A percentile compares a stretch with the other conserved stretches of the same genome.
phyloP scores from a whole-genome alignment of 1,284 basidiomycete species.

The Ceratobasidium theobromae region DNA sequence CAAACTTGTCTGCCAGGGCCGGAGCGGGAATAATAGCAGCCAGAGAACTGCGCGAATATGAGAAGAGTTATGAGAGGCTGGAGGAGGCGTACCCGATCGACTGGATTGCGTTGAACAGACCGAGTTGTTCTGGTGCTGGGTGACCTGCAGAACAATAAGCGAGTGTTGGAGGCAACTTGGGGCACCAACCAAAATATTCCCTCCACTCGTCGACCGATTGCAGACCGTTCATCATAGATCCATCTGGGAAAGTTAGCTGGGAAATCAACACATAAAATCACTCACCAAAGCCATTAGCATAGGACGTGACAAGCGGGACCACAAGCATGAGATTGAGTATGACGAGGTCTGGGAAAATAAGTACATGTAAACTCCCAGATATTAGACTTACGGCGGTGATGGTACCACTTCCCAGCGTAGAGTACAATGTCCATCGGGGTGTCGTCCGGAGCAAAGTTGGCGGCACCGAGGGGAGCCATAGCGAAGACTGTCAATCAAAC shows the following conservation, averaged over 20 bases:
- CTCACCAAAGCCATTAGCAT: slow-evolving; percentile 75
- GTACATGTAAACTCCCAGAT: background rate
- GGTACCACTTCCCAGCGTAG: slow-evolving; percentile 10
- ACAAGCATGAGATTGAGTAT: slow-evolving; percentile 36
- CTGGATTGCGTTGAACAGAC: slow-evolving; percentile 76
- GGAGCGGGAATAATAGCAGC: slow-evolving; percentile 35
- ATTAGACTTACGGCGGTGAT: slow-evolving; percentile 11
- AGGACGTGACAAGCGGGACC: slow-evolving; percentile 62
- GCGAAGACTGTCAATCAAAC: background rate
- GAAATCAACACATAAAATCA: background rate
- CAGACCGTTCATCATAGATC: slow-evolving; percentile 39
- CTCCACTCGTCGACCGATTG: slow-evolving; percentile 34
- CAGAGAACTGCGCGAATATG: slow-evolving; percentile 7
- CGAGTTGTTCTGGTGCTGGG: slow-evolving; percentile 45
- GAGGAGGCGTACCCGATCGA: slow-evolving; percentile 40
- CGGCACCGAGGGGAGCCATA: slow-evolving; percentile 13
- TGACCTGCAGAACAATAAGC: slow-evolving; percentile 1
- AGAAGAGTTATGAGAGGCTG: background rate
- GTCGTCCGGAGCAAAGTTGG: background rate
- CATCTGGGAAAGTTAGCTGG: slow-evolving; percentile 11
- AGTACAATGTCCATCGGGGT: slow-evolving; percentile 13
- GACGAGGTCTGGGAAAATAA: slow-evolving; percentile 20
- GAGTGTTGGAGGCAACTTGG: background rate
- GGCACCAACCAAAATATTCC: slow-evolving; percentile 10
- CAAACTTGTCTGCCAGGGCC: slow-evolving; percentile 41